Evolutionary conservation across 768 basidiomycete species (phyloP).

Genomic region (Lyophyllum semitale): DNA sequence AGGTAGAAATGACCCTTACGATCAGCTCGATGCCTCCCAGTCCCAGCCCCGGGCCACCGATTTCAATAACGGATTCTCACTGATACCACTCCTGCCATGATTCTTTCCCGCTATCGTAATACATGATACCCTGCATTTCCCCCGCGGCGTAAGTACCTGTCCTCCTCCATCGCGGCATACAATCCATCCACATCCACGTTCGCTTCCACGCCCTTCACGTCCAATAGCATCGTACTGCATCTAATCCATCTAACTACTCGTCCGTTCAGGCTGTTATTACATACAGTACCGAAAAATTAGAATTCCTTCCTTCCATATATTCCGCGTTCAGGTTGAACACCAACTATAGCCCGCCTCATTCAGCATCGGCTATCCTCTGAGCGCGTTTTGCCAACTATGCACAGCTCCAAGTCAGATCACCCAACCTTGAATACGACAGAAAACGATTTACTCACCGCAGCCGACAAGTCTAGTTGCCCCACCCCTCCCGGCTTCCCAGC

Average conservation of each 20-base stretch:
- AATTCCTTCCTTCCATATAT: conserved; percentile 15
- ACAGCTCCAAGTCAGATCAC: conserved; percentile 9
- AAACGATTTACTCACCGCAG: conserved; percentile 57
- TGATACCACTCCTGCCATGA: conserved; percentile 9
- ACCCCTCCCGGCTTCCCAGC: conserved; percentile 41
- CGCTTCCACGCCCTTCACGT: conserved; percentile 1
- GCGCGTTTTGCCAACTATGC: conserved; percentile 77
- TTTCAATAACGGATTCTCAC: conserved; percentile 37
- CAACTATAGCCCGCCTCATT: conserved; percentile 16
- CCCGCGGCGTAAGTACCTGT: background rate
- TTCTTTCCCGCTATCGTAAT: background rate
- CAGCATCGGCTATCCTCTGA: conserved; percentile 58
- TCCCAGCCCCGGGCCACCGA: conserved; percentile 35
- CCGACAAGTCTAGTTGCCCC: conserved; percentile 80
- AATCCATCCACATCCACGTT: background rate
- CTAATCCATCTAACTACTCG: conserved; percentile 18
- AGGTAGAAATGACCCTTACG: conserved; percentile 40
- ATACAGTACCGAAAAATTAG: conserved; percentile 10
- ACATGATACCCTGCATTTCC: conserved; percentile 10
- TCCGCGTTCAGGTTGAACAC: background rate
- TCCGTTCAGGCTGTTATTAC: conserved; percentile 8
- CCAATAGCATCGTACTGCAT: conserved; percentile 13
- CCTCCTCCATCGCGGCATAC: background rate
- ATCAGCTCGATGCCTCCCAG: conserved; percentile 27
- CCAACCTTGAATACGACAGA: background rate